Base-by-base conservation (phyloP, 176 grass and related monocot genomes). In the Pontederia paniculata region DNA sequence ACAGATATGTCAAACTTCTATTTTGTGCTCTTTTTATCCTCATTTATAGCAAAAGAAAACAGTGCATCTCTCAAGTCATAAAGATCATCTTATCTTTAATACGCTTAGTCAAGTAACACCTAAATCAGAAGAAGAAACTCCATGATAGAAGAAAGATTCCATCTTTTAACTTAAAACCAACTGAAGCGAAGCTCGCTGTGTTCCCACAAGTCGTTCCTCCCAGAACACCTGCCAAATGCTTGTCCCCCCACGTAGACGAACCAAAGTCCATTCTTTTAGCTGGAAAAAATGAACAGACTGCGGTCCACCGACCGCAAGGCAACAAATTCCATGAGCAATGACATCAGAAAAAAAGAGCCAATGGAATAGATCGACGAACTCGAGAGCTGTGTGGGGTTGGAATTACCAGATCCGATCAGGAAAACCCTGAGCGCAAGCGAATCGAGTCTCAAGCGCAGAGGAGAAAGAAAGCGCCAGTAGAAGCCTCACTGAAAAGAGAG, bases 381-480 rank as follows among this genome's bases (percentile, higher is more conserved):
- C 48, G 10, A 52, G 51, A 62, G 54, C 17, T 67, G 54, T 5
- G 74, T 65, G 68, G 51, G 21, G 42, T 55, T 21, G 52, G 41
- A 23, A 60, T 74, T 52, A 79, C 81, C 84, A 66, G 84, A 88
- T 77, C 60, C 37, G 66, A 48, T 12, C 42, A 14, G 60, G 54
- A 66, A 64, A 81, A 74, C 72, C 77, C 70, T 74, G 60, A 67
- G 28, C 28, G 1, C 66, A 66, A 66, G 60, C 28, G 28, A 48
- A 16, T 23, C 23, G 22, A 13, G n/a, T n/a, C n/a, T n/a, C n/a
- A 16, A 1, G 19, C 60, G 1, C 20, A 9, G 43, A 14, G 44
- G 23, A 45, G 20, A 17, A 10, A 21, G 42, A 45, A 20, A 37
- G 28, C 0, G 28, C 28, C 0, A 37, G 28, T 0, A 37, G 28